These are phyloP conservation scores for Exsudoporus floridanus DNA, from an alignment of 1,284 basidiomycete genomes.

Conservation along the genomic window DNA sequence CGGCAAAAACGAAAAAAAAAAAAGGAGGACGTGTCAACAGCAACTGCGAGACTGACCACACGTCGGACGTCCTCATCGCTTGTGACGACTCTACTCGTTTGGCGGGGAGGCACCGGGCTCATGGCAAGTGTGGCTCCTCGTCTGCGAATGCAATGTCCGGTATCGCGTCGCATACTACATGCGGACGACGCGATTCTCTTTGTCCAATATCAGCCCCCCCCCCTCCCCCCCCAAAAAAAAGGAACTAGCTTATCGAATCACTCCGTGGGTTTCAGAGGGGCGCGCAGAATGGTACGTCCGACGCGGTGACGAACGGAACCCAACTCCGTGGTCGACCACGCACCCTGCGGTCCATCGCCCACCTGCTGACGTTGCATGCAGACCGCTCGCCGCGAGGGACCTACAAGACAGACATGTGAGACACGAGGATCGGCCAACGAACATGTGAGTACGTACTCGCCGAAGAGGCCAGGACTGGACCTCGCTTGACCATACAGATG, in stretches of 20 bases:
- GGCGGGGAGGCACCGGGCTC: constrained; percentile 32
- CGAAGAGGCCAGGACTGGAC: too few species aligned
- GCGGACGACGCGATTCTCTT: constrained; percentile 25
- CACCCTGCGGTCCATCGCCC: constrained; percentile 22
- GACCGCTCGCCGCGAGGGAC: constrained; percentile 21
- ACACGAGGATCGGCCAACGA: too few species aligned
- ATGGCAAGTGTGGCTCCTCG: constrained; percentile 13
- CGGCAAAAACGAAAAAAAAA: too few species aligned
- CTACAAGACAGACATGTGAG: too few species aligned
- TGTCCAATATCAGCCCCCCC: not conserved
- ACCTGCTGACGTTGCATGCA: constrained; percentile 25
- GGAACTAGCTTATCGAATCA: too few species aligned
- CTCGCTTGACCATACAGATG: too few species aligned
- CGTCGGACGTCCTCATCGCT: constrained; percentile 8
- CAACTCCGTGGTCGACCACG: constrained; percentile 26
- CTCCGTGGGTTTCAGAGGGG: too few species aligned
- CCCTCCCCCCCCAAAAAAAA: too few species aligned
- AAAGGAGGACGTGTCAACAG: not conserved
- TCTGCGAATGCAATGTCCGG: constrained; percentile 25
- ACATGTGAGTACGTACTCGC: constrained; percentile 16
- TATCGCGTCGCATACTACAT: constrained; percentile 28
- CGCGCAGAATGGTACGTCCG: too few species aligned
- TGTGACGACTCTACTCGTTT: constrained; percentile 23
- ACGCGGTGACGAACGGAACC: too few species aligned
- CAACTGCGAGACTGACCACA: not conserved